These are phyloP conservation scores for Sporothrix pallida DNA, from an alignment of 2,329 filamentous ascomycete genomes.

Conservation along the genomic window DNA sequence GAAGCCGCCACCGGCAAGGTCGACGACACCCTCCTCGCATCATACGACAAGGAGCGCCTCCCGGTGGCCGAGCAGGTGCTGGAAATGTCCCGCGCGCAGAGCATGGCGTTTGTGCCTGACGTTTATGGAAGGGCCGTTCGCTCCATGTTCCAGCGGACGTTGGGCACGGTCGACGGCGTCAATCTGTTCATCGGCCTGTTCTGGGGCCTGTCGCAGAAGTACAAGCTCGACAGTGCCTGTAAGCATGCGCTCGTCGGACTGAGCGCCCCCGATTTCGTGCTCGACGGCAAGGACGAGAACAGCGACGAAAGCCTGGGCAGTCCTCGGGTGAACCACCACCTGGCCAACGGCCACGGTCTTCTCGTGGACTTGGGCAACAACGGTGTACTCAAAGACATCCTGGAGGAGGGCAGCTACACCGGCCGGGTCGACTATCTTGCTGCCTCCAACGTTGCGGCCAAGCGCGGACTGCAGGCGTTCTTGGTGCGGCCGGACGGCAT, in stretches of 20 bases:
- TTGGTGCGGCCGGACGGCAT: slow-evolving; percentile 31
- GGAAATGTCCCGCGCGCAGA: slow-evolving; percentile 49
- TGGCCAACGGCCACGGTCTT: slow-evolving; percentile 43
- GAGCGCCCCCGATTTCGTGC: slow-evolving; percentile 36
- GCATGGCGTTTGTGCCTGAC: slow-evolving; percentile 43
- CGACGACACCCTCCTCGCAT: slow-evolving; percentile 48
- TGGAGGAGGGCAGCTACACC: neutral
- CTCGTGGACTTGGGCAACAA: slow-evolving; percentile 41
- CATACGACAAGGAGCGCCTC: slow-evolving; percentile 55
- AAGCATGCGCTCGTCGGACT: slow-evolving; percentile 33
- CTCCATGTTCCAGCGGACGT: slow-evolving; percentile 41
- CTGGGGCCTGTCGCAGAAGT: slow-evolving; percentile 47
- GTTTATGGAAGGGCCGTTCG: slow-evolving; percentile 41
- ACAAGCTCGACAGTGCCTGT: slow-evolving; percentile 41
- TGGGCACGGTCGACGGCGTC: slow-evolving; percentile 43
- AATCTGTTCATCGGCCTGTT: slow-evolving; percentile 44
- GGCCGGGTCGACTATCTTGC: slow-evolving; percentile 28
- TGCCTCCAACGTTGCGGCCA: neutral
- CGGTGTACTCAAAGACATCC: neutral
- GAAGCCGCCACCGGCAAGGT: slow-evolving; percentile 27
- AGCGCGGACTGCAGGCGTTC: slow-evolving; percentile 22
- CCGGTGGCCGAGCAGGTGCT: slow-evolving; percentile 48
- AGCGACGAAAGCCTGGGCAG: slow-evolving; percentile 1
- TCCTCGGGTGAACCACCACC: slow-evolving; percentile 42
- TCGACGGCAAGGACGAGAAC: slow-evolving; percentile 26